These are phyloP conservation scores for Rutidosis leptorrhynchoides DNA, from an alignment of 129 eudicot species.

Conservation along the genomic window DNA sequence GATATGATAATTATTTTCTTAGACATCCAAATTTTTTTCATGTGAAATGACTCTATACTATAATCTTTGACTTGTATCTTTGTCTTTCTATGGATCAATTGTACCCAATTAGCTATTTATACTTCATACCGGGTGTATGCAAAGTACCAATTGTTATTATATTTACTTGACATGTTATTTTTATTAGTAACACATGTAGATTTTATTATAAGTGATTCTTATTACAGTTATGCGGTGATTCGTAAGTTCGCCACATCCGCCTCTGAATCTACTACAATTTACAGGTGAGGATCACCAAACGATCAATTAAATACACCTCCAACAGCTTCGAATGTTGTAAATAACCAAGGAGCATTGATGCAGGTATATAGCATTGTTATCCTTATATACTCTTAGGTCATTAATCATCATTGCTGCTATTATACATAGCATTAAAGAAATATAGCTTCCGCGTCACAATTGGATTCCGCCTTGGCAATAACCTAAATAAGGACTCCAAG, in stretches of 20 bases:
- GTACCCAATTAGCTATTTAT: neutral
- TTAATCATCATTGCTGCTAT: no score
- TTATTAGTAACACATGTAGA: neutral
- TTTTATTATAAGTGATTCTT: slow-evolving; percentile 10
- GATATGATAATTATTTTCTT: neutral
- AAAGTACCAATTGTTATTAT: neutral
- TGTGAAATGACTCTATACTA: neutral
- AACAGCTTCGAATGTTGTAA: no score
- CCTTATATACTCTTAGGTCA: no score
- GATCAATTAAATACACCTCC: no score
- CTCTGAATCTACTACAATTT: slow-evolving; percentile 34
- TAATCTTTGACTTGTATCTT: no score
- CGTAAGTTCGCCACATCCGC: slow-evolving; percentile 54
- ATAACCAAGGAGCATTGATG: no score
- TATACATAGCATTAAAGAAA: no score
- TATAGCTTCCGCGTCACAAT: no score
- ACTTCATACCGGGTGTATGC: neutral
- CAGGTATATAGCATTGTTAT: no score
- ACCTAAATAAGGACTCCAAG: no score
- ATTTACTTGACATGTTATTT: neutral
- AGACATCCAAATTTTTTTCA: neutral
- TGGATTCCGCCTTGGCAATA: no score
- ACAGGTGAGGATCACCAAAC: slow-evolving; percentile 42
- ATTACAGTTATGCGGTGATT: slow-evolving; percentile 63
- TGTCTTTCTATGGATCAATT: neutral